A percentile compares a stretch with the other conserved stretches of the same genome.
Conservation (phyloP, 805 yeast species). For the Torulaspora maleeae region DNA sequence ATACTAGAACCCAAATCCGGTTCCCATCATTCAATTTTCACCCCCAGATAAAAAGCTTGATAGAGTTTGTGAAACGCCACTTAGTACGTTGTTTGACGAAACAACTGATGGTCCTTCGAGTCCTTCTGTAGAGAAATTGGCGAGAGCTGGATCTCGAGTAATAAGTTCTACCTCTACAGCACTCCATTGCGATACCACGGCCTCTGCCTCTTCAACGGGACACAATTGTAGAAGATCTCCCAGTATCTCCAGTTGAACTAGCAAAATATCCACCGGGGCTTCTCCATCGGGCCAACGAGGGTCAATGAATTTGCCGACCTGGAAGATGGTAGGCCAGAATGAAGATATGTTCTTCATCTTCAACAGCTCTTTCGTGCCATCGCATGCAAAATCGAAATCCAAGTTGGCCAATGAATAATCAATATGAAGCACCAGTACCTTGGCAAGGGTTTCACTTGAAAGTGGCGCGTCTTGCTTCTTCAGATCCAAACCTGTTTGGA, state of each 20-base stretch:
- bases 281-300: slow-evolving; percentile 42
- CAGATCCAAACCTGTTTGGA: slow-evolving; percentile 40
- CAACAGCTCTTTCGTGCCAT: slow-evolving; percentile 39
- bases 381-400: slow-evolving; percentile 58
- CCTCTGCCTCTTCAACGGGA: slow-evolving; percentile 50
- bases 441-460: slow-evolving; percentile 8
- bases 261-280: slow-evolving; percentile 38
- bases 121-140: slow-evolving; percentile 19
- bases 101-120: not conserved
- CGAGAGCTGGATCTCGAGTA: slow-evolving; percentile 30
- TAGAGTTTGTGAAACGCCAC: slow-evolving; percentile 30
- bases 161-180: slow-evolving; percentile 41
- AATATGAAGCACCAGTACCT: slow-evolving; percentile 48
- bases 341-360: slow-evolving; percentile 19
- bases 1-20: not conserved
- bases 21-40: slow-evolving; percentile 25
- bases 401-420: slow-evolving; percentile 60
- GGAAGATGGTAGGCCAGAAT: slow-evolving; percentile 70
- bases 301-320: slow-evolving; percentile 57
- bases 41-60: slow-evolving; percentile 46
- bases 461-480: slow-evolving; percentile 9
- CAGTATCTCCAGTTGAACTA: slow-evolving; percentile 51
- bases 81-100: slow-evolving; percentile 1
- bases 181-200: slow-evolving; percentile 62
- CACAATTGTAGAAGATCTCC: slow-evolving; percentile 48